Evolutionary conservation across 805 yeast species (phyloP).

Genomic region (Geotrichum ghanense): DNA sequence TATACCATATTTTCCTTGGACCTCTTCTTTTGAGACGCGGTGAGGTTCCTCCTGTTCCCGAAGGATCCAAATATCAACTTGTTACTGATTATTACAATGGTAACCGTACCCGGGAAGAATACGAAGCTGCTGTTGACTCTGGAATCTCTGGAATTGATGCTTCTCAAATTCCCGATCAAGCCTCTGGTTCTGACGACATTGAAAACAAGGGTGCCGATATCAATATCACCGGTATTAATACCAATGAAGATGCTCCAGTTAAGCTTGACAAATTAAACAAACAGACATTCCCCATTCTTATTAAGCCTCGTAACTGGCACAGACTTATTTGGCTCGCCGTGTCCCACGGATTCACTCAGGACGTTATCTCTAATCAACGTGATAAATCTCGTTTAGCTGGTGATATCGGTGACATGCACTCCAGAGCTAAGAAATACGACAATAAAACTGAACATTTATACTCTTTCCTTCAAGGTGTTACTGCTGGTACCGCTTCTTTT

Average conservation of each 20-base stretch:
- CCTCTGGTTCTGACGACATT: slow-evolving; percentile 29
- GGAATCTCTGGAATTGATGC: slow-evolving; percentile 12
- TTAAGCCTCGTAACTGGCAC: slow-evolving; percentile 46
- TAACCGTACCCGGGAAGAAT: slow-evolving; percentile 7
- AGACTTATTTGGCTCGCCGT: slow-evolving; percentile 35
- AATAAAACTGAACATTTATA: slow-evolving; percentile 58
- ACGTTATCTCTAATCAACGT: slow-evolving; percentile 35
- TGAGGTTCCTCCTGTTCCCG: slow-evolving; percentile 56
- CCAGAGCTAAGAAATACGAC: slow-evolving; percentile 53
- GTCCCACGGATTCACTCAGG: slow-evolving; percentile 53
- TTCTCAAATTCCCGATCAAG: slow-evolving; percentile 15
- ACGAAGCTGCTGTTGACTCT: slow-evolving; percentile 5
- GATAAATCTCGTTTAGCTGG: slow-evolving; percentile 32
- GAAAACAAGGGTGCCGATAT: slow-evolving; percentile 27
- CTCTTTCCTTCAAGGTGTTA: slow-evolving; percentile 56
- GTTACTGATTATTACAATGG: slow-evolving; percentile 49
- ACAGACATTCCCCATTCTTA: slow-evolving; percentile 9
- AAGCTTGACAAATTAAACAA: slow-evolving; percentile 8
- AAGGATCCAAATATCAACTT: slow-evolving; percentile 33
- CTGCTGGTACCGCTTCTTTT: slow-evolving; percentile 72
- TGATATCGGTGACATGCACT: slow-evolving; percentile 40
- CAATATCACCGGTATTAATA: slow-evolving; percentile 32
- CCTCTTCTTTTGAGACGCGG: slow-evolving; percentile 50
- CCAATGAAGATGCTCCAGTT: slow-evolving; percentile 8
- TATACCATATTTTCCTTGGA: slow-evolving; percentile 46